These are phyloP conservation scores for Entomortierella beljakovae DNA, from an alignment of 192 early-diverging fungal genomes.

Conservation along the genomic window DNA sequence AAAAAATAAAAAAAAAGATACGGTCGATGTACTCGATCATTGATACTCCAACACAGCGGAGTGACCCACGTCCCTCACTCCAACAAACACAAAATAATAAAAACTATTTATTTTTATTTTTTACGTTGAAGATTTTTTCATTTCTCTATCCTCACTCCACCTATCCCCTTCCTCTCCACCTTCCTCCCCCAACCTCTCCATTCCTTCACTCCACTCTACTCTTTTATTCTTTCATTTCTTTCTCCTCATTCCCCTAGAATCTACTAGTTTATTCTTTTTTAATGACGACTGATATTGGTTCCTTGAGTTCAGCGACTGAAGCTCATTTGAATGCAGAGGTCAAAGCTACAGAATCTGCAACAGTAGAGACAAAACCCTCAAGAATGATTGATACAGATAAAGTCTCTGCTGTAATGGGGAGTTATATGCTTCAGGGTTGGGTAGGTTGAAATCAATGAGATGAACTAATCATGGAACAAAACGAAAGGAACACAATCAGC, in stretches of 20 bases:
- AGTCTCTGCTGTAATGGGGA: conserved; percentile 47
- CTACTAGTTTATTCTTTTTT: background rate
- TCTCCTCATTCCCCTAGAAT: no score
- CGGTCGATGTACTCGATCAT: background rate
- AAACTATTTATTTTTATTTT: background rate
- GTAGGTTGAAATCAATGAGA: background rate
- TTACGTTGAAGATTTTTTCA: background rate
- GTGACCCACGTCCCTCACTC: no score
- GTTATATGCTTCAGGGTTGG: conserved; percentile 51
- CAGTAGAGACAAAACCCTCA: background rate
- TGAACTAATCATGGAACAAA: background rate
- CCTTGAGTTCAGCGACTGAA: background rate
- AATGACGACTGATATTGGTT: no score
- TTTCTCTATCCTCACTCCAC: background rate
- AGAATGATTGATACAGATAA: conserved; percentile 36
- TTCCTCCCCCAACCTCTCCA: background rate
- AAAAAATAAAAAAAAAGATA: background rate
- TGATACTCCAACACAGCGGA: background rate
- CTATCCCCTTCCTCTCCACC: background rate
- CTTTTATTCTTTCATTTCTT: background rate
- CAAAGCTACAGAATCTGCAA: background rate
- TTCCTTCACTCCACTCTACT: background rate
- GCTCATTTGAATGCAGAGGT: background rate
- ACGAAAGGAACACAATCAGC: background rate
- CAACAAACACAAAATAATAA: background rate